Evolutionary conservation across 495 filamentous ascomycete species (phyloP).

Genomic region (Lichina pygmaea): DNA sequence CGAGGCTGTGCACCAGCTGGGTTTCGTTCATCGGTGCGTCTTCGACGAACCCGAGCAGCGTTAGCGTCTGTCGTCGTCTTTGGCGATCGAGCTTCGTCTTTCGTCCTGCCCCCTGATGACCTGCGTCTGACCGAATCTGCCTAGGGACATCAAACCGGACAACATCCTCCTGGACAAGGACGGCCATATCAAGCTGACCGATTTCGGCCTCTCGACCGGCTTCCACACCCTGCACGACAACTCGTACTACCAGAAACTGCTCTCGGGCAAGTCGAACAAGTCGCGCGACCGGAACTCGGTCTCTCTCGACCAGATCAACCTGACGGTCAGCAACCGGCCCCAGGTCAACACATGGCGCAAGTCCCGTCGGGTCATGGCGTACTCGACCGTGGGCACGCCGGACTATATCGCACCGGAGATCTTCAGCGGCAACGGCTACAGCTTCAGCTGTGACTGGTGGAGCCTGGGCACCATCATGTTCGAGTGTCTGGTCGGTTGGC

Average conservation of each 20-base stretch:
- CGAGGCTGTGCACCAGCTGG: conserved; percentile 89
- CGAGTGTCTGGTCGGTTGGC: conserved; percentile 96
- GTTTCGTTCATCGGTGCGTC: conserved; percentile 88
- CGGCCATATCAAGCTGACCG: conserved; percentile 93
- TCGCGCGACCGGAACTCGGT: conserved; percentile 66
- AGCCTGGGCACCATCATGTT: conserved; percentile 98
- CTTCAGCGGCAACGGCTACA: conserved; percentile 86
- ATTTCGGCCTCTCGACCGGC: conserved; percentile 93
- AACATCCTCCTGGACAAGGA: conserved; percentile 90
- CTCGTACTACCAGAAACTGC: conserved; percentile 90
- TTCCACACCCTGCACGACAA: conserved; percentile 96
- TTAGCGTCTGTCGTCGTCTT: background rate
- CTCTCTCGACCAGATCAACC: conserved; percentile 87
- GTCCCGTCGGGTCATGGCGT: conserved; percentile 80
- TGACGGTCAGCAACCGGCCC: conserved; percentile 88
- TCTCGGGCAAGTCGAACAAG: conserved; percentile 39
- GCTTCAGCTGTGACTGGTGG: conserved; percentile 97
- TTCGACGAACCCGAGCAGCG: background rate
- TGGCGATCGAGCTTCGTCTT: background rate
- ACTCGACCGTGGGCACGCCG: conserved; percentile 92
- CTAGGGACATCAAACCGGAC: conserved; percentile 94
- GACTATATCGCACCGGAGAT: conserved; percentile 99
- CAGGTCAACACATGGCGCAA: conserved; percentile 98
- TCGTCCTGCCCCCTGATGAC: background rate
- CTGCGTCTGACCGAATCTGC: background rate